Conservation (phyloP, 805 yeast species). For the Cyberlindnera subsufficiens region DNA sequence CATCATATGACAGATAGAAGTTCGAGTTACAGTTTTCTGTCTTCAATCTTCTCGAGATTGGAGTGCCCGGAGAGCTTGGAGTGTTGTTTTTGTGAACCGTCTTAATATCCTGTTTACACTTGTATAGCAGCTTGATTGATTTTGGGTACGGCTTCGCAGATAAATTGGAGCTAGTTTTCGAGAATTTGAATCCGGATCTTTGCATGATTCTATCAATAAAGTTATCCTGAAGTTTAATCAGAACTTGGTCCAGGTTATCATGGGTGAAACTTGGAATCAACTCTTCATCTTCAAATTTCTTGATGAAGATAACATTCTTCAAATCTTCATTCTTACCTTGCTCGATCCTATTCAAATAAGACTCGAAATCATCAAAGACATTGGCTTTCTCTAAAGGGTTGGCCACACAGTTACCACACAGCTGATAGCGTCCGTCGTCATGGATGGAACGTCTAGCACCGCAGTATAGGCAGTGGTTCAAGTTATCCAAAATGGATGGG, state of each 20-base stretch:
- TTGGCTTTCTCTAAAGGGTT: constrained; percentile 20
- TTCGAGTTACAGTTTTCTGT: constrained; percentile 22
- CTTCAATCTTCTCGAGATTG: constrained; percentile 13
- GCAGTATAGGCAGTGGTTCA: constrained; percentile 19
- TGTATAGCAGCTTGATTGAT: constrained; percentile 20
- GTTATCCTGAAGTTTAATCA: constrained; percentile 8
- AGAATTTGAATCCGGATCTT: constrained; percentile 21
- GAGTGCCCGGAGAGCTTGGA: constrained; percentile 3
- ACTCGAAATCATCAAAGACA: constrained; percentile 18
- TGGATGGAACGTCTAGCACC: constrained; percentile 18
- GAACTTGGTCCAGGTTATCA: constrained; percentile 14
- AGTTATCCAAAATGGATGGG: not conserved
- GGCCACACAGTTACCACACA: constrained; percentile 22
- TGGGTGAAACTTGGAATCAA: constrained; percentile 13
- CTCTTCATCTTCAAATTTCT: constrained; percentile 11
- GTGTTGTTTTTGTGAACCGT: constrained; percentile 15
- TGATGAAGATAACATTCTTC: constrained; percentile 18
- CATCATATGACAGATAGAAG: constrained; percentile 21
- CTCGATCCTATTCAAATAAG: constrained; percentile 14
- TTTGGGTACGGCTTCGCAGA: constrained; percentile 19
- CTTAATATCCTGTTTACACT: constrained; percentile 22
- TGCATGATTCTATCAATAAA: constrained; percentile 16
- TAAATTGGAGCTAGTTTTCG: constrained; percentile 17
- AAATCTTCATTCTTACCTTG: constrained; percentile 12
- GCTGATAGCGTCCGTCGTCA: constrained; percentile 24